Percentiles rank a stretch among this genome's conserved stretches.
These are phyloP conservation scores for Ophioceras dolichostomum DNA, from an alignment of 2,329 filamentous ascomycete genomes.

Conservation along the genomic window DNA sequence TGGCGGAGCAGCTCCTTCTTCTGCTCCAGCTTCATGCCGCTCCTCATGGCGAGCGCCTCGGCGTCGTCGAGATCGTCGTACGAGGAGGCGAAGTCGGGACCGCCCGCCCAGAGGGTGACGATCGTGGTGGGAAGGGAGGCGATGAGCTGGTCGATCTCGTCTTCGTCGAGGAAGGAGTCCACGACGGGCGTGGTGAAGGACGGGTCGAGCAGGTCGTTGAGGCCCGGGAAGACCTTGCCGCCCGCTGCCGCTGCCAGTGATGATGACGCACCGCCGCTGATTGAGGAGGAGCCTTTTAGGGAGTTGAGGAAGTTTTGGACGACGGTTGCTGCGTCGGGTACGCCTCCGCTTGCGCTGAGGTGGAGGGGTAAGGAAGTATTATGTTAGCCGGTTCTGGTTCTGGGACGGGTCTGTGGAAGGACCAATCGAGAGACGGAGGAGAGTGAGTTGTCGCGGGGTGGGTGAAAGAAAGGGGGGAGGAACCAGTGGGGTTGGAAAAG, in stretches of 20 bases:
- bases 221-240: conserved; percentile 63
- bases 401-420: too few species aligned
- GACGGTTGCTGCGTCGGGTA: conserved; percentile 59
- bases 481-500: too few species aligned
- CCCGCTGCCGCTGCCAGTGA: conserved; percentile 16
- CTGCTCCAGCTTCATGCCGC: conserved; percentile 58
- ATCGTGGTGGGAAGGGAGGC: conserved; percentile 67
- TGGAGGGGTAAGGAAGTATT: conserved; percentile 9
- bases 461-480: too few species aligned
- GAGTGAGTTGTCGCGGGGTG: too few species aligned
- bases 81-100: conserved; percentile 35
- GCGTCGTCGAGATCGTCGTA: conserved; percentile 34
- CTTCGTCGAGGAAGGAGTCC: conserved; percentile 48
- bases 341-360: conserved; percentile 44
- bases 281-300: conserved; percentile 45
- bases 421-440: too few species aligned
- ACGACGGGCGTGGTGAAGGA: conserved; percentile 68
- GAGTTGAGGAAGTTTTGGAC: conserved; percentile 86
- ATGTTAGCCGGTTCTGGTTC: conserved; percentile 33
- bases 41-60: conserved; percentile 63
- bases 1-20: conserved; percentile 73
- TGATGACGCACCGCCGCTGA: too few species aligned
- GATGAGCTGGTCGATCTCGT: conserved; percentile 62
- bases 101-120: conserved; percentile 49
- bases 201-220: conserved; percentile 74